Conservation (phyloP, 345 rosid species). For the Geranium brycei region DNA sequence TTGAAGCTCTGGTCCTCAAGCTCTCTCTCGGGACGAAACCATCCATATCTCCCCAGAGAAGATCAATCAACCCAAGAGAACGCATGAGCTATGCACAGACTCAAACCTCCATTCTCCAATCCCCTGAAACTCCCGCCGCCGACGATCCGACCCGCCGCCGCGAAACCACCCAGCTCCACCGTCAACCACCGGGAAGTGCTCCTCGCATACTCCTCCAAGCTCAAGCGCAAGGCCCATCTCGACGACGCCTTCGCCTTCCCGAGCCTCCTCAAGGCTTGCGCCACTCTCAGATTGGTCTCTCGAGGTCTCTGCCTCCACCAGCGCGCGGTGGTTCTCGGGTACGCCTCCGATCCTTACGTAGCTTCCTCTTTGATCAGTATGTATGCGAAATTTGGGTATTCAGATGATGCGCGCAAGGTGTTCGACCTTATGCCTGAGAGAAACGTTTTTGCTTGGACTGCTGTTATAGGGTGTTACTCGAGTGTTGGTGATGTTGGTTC, state of each 20-base stretch:
- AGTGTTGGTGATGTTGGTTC: constrained; percentile 19
- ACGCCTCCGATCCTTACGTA: constrained; percentile 36
- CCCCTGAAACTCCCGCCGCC: constrained; percentile 1
- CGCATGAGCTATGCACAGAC: constrained; percentile 18
- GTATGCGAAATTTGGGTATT: constrained; percentile 22
- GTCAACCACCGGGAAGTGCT: constrained; percentile 24
- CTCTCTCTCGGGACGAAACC: too few species aligned
- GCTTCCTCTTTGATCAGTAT: constrained; percentile 40
- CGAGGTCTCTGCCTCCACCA: constrained; percentile 41
- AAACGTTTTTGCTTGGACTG: constrained; percentile 38
- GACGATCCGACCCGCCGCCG: constrained; percentile 9
- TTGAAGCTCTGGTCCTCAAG: too few species aligned
- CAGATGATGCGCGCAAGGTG: constrained; percentile 27
- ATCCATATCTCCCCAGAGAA: too few species aligned
- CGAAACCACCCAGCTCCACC: constrained; percentile 23
- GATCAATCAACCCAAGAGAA: too few species aligned
- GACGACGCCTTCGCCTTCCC: constrained; percentile 38
- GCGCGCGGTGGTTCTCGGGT: constrained; percentile 28
- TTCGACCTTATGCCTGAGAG: constrained; percentile 38
- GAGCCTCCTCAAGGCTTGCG: constrained; percentile 43
- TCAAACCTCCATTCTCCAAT: constrained; percentile 12
- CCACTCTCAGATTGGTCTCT: constrained; percentile 26
- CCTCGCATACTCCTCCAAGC: constrained; percentile 25
- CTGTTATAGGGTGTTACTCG: constrained; percentile 39
- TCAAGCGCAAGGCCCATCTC: constrained; percentile 15